Base-by-base conservation (phyloP, 345 rosid species). In the Citrus trifoliata region DNA sequence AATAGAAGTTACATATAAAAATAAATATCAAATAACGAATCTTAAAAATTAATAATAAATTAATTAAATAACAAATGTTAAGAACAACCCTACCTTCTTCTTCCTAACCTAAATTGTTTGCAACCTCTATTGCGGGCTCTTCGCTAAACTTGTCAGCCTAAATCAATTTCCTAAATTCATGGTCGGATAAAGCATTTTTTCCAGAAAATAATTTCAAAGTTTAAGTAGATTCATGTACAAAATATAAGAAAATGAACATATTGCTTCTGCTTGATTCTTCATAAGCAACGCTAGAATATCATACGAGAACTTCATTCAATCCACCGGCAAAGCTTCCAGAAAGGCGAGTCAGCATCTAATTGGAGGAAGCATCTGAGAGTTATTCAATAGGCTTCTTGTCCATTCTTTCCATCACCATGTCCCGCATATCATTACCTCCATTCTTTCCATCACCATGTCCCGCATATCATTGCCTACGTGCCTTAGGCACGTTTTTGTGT, bases 341-440 rank as follows among this genome's bases (percentile, higher is more conserved):
- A 51, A 51, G 71, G 64, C 40, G 25, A 40, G 35, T 61, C 63
- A 27, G 62, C 27, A 83, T 58, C 82, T 88, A 90, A 75, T 75
- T 74, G 30, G 92, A 81, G n/a, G 93, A 78, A 82, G 90, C 67
- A 58, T 72, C 65, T 14, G 89, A 30, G 24, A 80, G 77, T 75
- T 87, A 82, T 65, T 91, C 95, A 7, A 78, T 25, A 87, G 93
- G 92, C 87, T 90, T 91, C 86, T 92, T 89, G 82, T 93, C 99
- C 83, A 97, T 90, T 82, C 97, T 84, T 73, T 93, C 97, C 98
- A 95, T 90, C 77, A 95, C 95, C 53, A 90, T 95, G 61, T 93
- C 97, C 99, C 99, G 93, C 88, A 85, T 79, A 81, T 93, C 99
- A 78, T 88, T 90, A 0, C 97, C n/a, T 93, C 99, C 83, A 97